Base-by-base conservation (phyloP, 2,329 filamentous ascomycete species). In the Colletotrichum cuscutae region DNA sequence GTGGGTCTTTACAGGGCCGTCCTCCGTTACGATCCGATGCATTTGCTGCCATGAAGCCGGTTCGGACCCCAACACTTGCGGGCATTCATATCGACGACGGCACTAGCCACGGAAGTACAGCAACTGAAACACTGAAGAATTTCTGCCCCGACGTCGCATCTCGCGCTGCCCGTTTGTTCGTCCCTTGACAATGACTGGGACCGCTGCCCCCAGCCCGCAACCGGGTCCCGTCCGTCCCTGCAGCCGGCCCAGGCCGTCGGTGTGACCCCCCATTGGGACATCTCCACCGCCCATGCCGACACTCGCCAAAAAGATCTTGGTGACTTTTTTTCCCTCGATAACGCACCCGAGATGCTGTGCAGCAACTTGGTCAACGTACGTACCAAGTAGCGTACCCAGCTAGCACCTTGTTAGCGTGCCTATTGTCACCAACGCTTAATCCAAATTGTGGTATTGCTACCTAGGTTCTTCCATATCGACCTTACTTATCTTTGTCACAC, bases 51-150 rank as follows among this genome's bases (percentile, higher is more conserved):
- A 35, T 64, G 60, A 28, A 28, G 28, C 60, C 66, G 66, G 56
- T 37, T 70, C 66, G 30, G 70, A 72, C 66, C 66, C 70, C 70
- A 72, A 70, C 19, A 26, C 52, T 30, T 54, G 56, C 58, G 24
- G 63, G 30, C 63, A 56, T 71, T 65, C 52, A 30, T 57, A 35
- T 30, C 62, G 32, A 64, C 8, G 9, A 7, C 49, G 4, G n/a
- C 42, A 24, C n/a, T 12, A 15, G n/a, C 24, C 15, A 63, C 49
- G 30, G 26, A 37, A 42, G 24, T 22, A 52, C 52, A 64, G 66
- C 57, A 69, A 61, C 61, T 72, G 70, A 72, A 70, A 72, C 70
- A 72, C 66, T 72, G 66, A 72, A 72, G 70, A 72, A 72, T 52
- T 70, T 46, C 60, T 61, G 49, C 60, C 15, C 60, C 65, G 19